These are phyloP conservation scores for Acacia melanoxylon DNA, from an alignment of 306 rosid genomes.

Conservation along the genomic window DNA sequence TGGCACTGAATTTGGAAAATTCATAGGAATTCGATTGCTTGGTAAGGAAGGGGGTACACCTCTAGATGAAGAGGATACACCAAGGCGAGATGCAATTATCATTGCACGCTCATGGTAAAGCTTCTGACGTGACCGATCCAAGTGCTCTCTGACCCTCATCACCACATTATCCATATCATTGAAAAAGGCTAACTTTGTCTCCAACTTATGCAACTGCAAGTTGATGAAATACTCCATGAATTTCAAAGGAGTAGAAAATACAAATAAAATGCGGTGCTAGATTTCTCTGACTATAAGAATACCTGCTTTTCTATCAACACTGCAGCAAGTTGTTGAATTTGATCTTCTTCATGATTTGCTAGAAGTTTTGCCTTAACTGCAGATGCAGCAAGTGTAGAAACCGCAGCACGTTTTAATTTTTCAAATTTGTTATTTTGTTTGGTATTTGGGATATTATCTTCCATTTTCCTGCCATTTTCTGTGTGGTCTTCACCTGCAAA, in stretches of 20 bases:
- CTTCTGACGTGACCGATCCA: constrained; percentile 76
- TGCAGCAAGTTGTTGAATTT: constrained; percentile 60
- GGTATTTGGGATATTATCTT: constrained; percentile 21
- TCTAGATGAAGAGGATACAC: constrained; percentile 60
- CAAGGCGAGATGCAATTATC: constrained; percentile 73
- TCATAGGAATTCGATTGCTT: constrained; percentile 50
- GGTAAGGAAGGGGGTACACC: constrained; percentile 50
- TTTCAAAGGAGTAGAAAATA: constrained; percentile 16
- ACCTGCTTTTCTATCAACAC: constrained; percentile 81
- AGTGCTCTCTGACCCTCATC: constrained; percentile 64
- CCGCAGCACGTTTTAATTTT: constrained; percentile 61
- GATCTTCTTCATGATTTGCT: constrained; percentile 76
- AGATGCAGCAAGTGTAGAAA: constrained; percentile 66
- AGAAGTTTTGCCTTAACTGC: constrained; percentile 78
- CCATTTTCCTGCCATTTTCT: constrained; percentile 42
- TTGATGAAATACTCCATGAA: constrained; percentile 24
- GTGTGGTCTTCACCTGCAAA: constrained; percentile 48
- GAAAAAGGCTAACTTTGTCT: constrained; percentile 65
- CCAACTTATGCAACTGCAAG: constrained; percentile 74
- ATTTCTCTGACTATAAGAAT: constrained; percentile 10
- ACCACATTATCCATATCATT: constrained; percentile 66
- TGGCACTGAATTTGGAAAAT: constrained; percentile 54
- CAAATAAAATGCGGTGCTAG: background rate
- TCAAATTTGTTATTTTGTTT: constrained; percentile 45
- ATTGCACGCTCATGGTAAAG: constrained; percentile 76